These are phyloP conservation scores for Nicotiana undulata DNA, from an alignment of 257 asterid species.

Conservation along the genomic window DNA sequence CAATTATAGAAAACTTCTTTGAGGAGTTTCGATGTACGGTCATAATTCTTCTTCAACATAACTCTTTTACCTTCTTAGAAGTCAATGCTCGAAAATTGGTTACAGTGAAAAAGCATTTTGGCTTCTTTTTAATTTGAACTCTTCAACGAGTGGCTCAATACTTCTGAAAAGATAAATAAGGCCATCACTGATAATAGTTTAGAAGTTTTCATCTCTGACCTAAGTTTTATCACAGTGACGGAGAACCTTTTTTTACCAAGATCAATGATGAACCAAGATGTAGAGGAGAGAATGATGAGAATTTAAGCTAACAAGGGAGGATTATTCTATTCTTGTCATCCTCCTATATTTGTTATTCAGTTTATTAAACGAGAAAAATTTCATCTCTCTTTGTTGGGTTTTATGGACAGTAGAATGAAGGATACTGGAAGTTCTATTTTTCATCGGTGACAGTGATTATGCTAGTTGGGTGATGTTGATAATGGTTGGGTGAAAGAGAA, in stretches of 20 bases:
- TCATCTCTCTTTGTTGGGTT: too few relatives aligned
- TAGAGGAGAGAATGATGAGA: background rate
- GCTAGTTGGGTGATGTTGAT: too few relatives aligned
- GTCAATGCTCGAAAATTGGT: constrained; percentile 82
- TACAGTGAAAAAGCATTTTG: constrained; percentile 86
- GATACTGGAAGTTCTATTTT: too few relatives aligned
- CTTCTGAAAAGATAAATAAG: constrained; percentile 44
- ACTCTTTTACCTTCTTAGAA: constrained; percentile 59
- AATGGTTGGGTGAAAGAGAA: too few relatives aligned
- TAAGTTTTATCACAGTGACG: background rate
- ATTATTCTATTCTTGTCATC: background rate
- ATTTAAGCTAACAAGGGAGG: background rate
- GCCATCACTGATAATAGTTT: background rate
- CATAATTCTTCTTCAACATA: background rate
- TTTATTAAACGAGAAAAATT: background rate
- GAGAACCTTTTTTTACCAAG: background rate
- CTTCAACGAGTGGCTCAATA: constrained; percentile 61
- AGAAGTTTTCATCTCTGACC: background rate
- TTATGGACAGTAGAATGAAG: too few relatives aligned
- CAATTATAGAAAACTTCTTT: constrained; percentile 1
- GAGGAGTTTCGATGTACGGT: background rate
- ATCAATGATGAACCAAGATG: background rate
- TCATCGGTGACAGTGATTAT: too few relatives aligned
- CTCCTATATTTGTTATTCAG: background rate
- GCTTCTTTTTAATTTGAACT: constrained; percentile 45